phyloP scores from a whole-genome alignment of 805 yeast species.

The Candida suzukii region DNA sequence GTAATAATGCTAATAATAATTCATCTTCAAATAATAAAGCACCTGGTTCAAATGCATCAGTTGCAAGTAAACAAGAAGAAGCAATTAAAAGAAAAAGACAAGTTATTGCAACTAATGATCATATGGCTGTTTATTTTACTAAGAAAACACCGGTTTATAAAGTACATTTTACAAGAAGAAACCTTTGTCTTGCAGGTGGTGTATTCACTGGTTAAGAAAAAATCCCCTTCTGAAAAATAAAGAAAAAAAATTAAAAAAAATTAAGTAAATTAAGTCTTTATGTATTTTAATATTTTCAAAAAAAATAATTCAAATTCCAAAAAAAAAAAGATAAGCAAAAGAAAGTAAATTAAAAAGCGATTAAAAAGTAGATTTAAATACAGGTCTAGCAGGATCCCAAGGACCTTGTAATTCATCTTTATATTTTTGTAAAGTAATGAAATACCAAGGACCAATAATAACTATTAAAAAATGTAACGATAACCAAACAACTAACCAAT shows the following conservation, averaged over 20 bases:
- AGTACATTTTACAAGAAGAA: slow-evolving; percentile 86
- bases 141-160: slow-evolving; percentile 91
- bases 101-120: slow-evolving; percentile 78
- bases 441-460: slow-evolving; percentile 61
- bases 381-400: slow-evolving; percentile 85
- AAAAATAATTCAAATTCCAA: neutral
- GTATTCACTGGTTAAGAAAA: slow-evolving; percentile 47
- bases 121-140: slow-evolving; percentile 89
- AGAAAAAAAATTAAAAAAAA: neutral
- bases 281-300: neutral
- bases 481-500: slow-evolving; percentile 43
- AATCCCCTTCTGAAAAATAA: neutral
- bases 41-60: slow-evolving; percentile 15
- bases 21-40: slow-evolving; percentile 1
- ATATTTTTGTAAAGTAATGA: slow-evolving; percentile 64
- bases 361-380: slow-evolving; percentile 27
- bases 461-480: slow-evolving; percentile 39
- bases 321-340: neutral
- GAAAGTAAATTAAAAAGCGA: neutral
- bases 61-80: slow-evolving; percentile 31
- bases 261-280: too few relatives aligned
- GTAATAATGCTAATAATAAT: neutral
- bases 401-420: slow-evolving; percentile 88
- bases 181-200: slow-evolving; percentile 89
- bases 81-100: slow-evolving; percentile 54